phyloP scores from a whole-genome alignment of 2,329 filamentous ascomycete species.

The Lecanoromycetidae sp. region DNA sequence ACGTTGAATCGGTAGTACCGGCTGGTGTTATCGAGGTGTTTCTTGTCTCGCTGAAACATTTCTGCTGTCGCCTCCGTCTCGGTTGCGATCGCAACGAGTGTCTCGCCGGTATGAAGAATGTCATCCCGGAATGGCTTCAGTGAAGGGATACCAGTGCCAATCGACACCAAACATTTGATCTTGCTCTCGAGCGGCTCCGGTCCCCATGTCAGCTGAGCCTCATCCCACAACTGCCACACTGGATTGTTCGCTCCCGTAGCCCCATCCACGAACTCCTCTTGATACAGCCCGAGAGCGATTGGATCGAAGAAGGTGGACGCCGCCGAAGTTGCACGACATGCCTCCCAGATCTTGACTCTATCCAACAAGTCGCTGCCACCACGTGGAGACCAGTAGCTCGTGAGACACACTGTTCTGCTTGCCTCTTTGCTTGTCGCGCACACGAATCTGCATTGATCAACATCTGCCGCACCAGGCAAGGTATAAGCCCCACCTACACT shows the following conservation, averaged over 20 bases:
- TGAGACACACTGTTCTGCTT: slow-evolving; percentile 29
- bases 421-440: slow-evolving; percentile 1
- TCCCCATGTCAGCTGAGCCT: slow-evolving; percentile 20
- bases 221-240: slow-evolving; percentile 23
- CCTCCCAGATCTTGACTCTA: slow-evolving; percentile 32
- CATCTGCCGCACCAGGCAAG: slow-evolving; percentile 9
- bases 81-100: slow-evolving; percentile 14
- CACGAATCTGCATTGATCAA: slow-evolving; percentile 17
- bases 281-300: slow-evolving; percentile 12
- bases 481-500: background rate
- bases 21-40: background rate
- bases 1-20: slow-evolving; percentile 31
- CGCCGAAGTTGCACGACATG: slow-evolving; percentile 34
- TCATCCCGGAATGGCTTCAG: slow-evolving; percentile 4
- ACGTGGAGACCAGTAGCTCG: slow-evolving; percentile 33
- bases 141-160: slow-evolving; percentile 20
- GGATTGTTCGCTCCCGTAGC: slow-evolving; percentile 28
- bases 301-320: slow-evolving; percentile 25
- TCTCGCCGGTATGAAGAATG: background rate
- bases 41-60: slow-evolving; percentile 5
- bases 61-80: slow-evolving; percentile 8
- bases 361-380: slow-evolving; percentile 8
- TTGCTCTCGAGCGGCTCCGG: slow-evolving; percentile 15
- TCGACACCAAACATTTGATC: slow-evolving; percentile 17
- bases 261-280: slow-evolving; percentile 25